Conservation (phyloP, 2,329 filamentous ascomycete genomes). For the Dactylellina cionopaga region DNA sequence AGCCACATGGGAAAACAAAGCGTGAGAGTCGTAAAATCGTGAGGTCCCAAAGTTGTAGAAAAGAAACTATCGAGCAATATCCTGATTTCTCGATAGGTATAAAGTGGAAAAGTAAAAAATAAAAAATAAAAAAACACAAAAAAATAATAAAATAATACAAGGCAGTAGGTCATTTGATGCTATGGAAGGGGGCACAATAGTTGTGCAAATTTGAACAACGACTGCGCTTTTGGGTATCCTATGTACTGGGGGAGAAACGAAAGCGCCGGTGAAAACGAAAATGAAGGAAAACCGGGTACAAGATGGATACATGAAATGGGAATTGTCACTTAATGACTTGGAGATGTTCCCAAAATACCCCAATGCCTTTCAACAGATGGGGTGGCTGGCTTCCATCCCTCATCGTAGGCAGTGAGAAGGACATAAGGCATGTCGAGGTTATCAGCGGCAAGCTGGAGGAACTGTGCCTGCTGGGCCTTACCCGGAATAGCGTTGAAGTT, state of each 20-base stretch:
- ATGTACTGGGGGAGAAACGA: constrained; percentile 5
- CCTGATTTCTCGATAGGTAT: constrained; percentile 33
- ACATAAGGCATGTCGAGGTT: constrained; percentile 66
- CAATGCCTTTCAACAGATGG: constrained; percentile 78
- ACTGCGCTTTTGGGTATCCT: constrained; percentile 38
- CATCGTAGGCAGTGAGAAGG: constrained; percentile 82
- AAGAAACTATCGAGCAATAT: constrained; percentile 22
- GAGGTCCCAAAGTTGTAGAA: constrained; percentile 35
- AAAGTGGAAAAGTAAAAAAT: background rate
- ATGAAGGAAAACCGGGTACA: background rate
- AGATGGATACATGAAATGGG: background rate
- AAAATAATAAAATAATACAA: background rate
- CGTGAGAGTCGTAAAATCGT: constrained; percentile 29
- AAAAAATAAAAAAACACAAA: background rate
- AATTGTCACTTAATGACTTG: constrained; percentile 20
- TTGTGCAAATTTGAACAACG: constrained; percentile 2
- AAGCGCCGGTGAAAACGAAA: background rate
- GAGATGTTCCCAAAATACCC: constrained; percentile 66
- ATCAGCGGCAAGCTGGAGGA: constrained; percentile 70
- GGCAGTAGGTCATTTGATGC: background rate
- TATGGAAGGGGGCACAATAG: background rate
- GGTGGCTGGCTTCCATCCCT: constrained; percentile 75
- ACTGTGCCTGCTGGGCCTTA: constrained; percentile 71
- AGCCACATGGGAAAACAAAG: constrained; percentile 15
- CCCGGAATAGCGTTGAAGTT: constrained; percentile 79